Evolutionary conservation across 495 filamentous ascomycete genomes (phyloP).

Genomic region (Penicillium soppii): DNA sequence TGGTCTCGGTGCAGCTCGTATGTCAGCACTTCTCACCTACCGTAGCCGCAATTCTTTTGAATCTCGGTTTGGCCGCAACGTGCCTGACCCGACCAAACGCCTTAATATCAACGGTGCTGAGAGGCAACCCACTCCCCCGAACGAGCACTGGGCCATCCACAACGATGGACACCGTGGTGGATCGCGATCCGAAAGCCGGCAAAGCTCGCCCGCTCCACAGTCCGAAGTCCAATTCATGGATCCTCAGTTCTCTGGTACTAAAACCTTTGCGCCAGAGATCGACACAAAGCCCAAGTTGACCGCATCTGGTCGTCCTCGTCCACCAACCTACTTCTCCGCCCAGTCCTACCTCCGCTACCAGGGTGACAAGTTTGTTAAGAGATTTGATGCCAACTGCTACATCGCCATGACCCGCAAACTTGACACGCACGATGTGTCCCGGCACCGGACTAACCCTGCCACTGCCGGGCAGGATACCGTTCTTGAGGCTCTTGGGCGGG

Average conservation of each 20-base stretch:
- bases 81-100: constrained; percentile 74
- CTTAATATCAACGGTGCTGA: constrained; percentile 74
- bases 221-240: constrained; percentile 55
- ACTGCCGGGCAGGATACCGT: constrained; percentile 52
- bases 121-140: constrained; percentile 61
- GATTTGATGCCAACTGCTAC: constrained; percentile 98
- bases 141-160: constrained; percentile 91
- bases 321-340: constrained; percentile 90
- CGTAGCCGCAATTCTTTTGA: constrained; percentile 96
- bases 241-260: constrained; percentile 76
- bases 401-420: constrained; percentile 98
- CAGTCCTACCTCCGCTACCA: constrained; percentile 99
- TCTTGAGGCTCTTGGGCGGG: constrained; percentile 69
- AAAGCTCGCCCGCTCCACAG: constrained; percentile 32
- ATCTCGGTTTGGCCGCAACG: constrained; percentile 89
- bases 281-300: constrained; percentile 15
- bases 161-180: constrained; percentile 84
- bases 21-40: constrained; percentile 95
- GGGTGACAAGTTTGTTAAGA: constrained; percentile 91
- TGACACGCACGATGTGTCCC: constrained; percentile 94
- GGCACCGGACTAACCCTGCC: constrained; percentile 53
- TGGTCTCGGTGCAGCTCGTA: constrained; percentile 90
- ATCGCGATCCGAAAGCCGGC: constrained; percentile 34
- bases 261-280: constrained; percentile 39
- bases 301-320: constrained; percentile 40